Evolutionary conservation across 2,329 filamentous ascomycete genomes (phyloP).

Genomic region (Pestalotiopsis sp.): DNA sequence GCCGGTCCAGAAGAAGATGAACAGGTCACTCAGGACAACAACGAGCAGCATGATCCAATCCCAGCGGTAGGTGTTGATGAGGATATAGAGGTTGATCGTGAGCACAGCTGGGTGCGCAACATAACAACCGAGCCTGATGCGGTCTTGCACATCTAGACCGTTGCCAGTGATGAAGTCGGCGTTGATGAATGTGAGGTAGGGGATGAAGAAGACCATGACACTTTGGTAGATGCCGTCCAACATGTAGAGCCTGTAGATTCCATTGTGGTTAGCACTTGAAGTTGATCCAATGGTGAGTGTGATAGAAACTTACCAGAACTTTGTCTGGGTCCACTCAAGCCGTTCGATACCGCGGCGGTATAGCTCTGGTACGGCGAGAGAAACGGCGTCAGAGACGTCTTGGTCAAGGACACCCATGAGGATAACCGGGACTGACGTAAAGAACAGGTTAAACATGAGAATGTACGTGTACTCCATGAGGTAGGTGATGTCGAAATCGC

Average conservation of each 20-base stretch:
- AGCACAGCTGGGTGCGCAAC: conserved; percentile 83
- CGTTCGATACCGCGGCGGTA: conserved; percentile 96
- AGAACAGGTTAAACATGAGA: conserved; percentile 92
- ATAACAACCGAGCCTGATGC: conserved; percentile 83
- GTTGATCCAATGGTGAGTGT: background rate
- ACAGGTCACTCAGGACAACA: conserved; percentile 77
- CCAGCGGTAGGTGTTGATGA: conserved; percentile 97
- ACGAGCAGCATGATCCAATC: conserved; percentile 94
- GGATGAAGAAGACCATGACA: conserved; percentile 89
- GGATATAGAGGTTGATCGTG: conserved; percentile 90
- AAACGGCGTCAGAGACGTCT: conserved; percentile 93
- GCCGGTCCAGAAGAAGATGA: conserved; percentile 96
- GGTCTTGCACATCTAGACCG: conserved; percentile 77
- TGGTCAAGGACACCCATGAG: conserved; percentile 97
- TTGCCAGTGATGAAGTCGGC: conserved; percentile 71
- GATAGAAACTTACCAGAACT: conserved; percentile 79
- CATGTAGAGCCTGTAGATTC: conserved; percentile 78
- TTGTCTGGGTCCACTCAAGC: conserved; percentile 91
- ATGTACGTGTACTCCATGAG: conserved; percentile 99
- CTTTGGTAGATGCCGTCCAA: conserved; percentile 93
- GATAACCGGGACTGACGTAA: conserved; percentile 92
- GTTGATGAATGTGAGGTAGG: conserved; percentile 75
- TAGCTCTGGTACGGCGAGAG: conserved; percentile 89
- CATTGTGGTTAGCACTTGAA: conserved; percentile 29
- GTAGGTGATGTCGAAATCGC: conserved; percentile 95